Conservation (phyloP, 177 flowering plant species). For the Vitis hybrid region DNA sequence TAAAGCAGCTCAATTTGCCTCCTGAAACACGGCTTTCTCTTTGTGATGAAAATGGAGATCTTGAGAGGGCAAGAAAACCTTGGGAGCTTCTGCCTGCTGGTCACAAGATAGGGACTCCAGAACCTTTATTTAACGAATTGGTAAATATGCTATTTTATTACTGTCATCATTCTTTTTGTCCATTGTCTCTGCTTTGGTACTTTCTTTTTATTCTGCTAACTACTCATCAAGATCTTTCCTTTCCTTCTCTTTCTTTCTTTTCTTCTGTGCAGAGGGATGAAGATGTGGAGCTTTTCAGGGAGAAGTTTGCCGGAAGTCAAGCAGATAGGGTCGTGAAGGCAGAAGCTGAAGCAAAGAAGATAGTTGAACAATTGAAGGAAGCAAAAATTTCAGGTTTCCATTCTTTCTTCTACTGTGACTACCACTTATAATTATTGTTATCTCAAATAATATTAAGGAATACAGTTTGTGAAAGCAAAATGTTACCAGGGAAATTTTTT, state of each 20-base stretch:
- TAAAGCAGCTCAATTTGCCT: conserved; percentile 83
- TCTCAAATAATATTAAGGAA: neutral
- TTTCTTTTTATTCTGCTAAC: no score
- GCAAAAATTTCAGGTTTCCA: conserved; percentile 46
- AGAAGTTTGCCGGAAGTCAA: conserved; percentile 77
- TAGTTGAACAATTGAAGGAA: conserved; percentile 50
- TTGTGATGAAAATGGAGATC: conserved; percentile 63
- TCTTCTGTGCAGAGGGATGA: conserved; percentile 62
- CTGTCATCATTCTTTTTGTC: neutral
- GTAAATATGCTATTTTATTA: conserved; percentile 32
- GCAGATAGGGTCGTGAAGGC: conserved; percentile 63
- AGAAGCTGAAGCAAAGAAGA: conserved; percentile 52
- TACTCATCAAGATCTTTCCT: neutral
- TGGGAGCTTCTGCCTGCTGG: conserved; percentile 81
- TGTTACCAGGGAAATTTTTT: no score
- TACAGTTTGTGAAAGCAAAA: neutral
- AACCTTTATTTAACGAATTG: conserved; percentile 83
- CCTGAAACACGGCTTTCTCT: conserved; percentile 51
- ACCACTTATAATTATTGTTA: neutral
- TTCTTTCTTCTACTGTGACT: neutral
- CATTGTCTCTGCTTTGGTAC: conserved; percentile 1
- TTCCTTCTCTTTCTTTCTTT: no score
- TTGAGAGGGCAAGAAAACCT: conserved; percentile 55
- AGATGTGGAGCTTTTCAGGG: conserved; percentile 32
- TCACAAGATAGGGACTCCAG: conserved; percentile 81